Evolutionary conservation across 768 basidiomycete species (phyloP).

Genomic region (Lactarius trivialis): DNA sequence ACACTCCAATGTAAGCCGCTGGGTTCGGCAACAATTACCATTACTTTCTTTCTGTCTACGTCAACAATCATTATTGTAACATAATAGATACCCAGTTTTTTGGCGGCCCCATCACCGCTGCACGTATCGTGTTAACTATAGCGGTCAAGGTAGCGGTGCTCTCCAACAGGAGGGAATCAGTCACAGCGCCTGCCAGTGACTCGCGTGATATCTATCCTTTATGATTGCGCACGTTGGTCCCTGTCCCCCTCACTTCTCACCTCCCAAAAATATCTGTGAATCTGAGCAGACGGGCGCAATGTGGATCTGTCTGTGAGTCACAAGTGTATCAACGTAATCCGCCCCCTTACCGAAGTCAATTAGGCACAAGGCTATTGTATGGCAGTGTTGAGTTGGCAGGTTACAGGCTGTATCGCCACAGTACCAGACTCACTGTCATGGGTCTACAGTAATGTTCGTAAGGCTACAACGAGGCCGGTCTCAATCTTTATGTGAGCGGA

Average conservation of each 20-base stretch:
- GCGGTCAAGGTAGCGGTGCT: neutral
- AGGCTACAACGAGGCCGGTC: neutral
- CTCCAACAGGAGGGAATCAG: neutral
- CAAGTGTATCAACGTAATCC: neutral
- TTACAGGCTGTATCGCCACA: no score
- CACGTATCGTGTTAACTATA: neutral
- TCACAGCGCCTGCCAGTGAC: neutral
- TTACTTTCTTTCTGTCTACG: neutral
- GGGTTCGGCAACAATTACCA: neutral
- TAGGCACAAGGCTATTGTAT: neutral
- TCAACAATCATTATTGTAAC: neutral
- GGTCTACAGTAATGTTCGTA: neutral
- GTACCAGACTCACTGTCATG: neutral
- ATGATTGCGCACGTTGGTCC: neutral
- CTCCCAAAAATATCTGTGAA: neutral
- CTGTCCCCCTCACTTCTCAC: neutral
- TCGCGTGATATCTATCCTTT: neutral
- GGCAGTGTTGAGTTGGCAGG: no score
- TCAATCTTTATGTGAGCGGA: neutral
- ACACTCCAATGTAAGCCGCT: neutral
- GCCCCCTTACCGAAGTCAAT: neutral
- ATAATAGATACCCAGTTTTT: neutral
- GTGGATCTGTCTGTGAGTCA: neutral
- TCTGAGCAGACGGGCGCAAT: neutral
- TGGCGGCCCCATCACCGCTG: neutral